A percentile compares a stretch with the other conserved stretches of the same genome.
phyloP scores from a whole-genome alignment of 495 filamentous ascomycete genomes.

The Hypoxylon lienhwacheense region DNA sequence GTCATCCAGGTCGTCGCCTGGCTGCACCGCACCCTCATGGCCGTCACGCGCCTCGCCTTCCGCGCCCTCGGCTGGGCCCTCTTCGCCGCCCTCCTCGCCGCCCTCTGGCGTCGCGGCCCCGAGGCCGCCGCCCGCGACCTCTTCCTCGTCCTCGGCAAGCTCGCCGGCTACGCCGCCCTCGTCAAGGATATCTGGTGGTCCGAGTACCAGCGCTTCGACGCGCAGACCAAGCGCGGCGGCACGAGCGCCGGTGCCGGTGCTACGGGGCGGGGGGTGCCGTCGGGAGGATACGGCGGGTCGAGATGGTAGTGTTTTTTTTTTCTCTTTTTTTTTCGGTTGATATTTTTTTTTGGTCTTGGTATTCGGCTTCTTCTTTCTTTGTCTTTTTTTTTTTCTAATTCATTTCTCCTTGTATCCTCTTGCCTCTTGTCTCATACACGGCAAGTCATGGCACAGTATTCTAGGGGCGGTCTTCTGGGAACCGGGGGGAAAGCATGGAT shows the following conservation, averaged over 20 bases:
- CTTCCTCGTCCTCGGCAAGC: slow-evolving; percentile 36
- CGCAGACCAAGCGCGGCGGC: slow-evolving; percentile 37
- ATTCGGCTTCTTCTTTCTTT: too few species aligned
- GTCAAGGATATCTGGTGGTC: slow-evolving; percentile 59
- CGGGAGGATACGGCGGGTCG: slow-evolving; percentile 34
- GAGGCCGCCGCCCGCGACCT: slow-evolving; percentile 62
- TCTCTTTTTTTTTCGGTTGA: too few species aligned
- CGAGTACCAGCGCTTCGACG: slow-evolving; percentile 55
- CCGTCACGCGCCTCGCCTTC: slow-evolving; percentile 66
- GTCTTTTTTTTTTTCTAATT: too few species aligned
- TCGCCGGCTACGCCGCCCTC: slow-evolving; percentile 54
- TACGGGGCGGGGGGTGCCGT: slow-evolving; percentile 28
- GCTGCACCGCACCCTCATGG: slow-evolving; percentile 67
- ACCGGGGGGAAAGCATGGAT: too few species aligned
- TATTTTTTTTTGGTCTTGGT: too few species aligned
- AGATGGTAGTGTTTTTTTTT: too few species aligned
- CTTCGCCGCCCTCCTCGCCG: slow-evolving; percentile 52
- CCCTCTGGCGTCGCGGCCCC: slow-evolving; percentile 65
- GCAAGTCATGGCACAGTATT: too few species aligned
- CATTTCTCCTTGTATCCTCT: too few species aligned
- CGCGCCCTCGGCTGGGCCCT: slow-evolving; percentile 61
- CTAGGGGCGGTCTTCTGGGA: too few species aligned
- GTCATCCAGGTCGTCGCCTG: slow-evolving; percentile 68
- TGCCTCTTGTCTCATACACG: too few species aligned
- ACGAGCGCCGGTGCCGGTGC: slow-evolving; percentile 11